phyloP scores from a whole-genome alignment of 2,329 filamentous ascomycete genomes.

The Paramyrothecium roridum region DNA sequence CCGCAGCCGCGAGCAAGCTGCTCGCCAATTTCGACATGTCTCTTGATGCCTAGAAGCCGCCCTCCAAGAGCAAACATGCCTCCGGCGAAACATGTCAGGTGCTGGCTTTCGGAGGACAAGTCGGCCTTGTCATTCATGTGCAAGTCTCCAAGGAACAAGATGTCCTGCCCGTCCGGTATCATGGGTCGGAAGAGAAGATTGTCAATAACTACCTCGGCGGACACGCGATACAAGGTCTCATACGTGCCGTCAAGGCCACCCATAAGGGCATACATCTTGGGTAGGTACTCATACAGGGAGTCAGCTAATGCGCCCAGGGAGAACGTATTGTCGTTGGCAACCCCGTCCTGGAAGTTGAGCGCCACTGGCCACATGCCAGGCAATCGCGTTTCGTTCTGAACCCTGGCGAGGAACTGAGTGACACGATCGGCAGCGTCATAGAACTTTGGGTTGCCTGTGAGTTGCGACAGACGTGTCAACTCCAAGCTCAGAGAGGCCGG shows the following conservation, averaged over 20 bases:
- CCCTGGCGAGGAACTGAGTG: conserved; percentile 64
- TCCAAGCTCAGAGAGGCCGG: conserved; percentile 69
- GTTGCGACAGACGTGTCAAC: conserved; percentile 70
- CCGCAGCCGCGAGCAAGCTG: conserved; percentile 46
- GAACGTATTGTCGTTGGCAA: conserved; percentile 42
- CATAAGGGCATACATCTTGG: conserved; percentile 63
- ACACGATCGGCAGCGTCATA: conserved; percentile 75
- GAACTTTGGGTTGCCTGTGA: conserved; percentile 70
- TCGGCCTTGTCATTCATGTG: conserved; percentile 19
- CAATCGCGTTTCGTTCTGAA: conserved; percentile 66
- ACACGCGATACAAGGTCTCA: conserved; percentile 60
- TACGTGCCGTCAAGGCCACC: conserved; percentile 62
- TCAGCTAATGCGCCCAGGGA: conserved; percentile 54
- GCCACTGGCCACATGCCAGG: conserved; percentile 75
- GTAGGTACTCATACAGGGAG: conserved; percentile 59
- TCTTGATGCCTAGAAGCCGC: conserved; percentile 49
- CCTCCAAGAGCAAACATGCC: conserved; percentile 67
- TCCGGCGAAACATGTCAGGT: conserved; percentile 59
- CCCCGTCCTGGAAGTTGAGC: conserved; percentile 57
- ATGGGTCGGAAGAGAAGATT: conserved; percentile 70
- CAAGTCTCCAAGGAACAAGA: conserved; percentile 42
- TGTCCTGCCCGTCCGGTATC: conserved; percentile 56
- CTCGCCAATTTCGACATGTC: conserved; percentile 46
- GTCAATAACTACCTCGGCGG: conserved; percentile 59
- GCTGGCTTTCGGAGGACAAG: conserved; percentile 25